phyloP scores from a whole-genome alignment of 805 yeast genomes.

The Nakazawaea pomicola region DNA sequence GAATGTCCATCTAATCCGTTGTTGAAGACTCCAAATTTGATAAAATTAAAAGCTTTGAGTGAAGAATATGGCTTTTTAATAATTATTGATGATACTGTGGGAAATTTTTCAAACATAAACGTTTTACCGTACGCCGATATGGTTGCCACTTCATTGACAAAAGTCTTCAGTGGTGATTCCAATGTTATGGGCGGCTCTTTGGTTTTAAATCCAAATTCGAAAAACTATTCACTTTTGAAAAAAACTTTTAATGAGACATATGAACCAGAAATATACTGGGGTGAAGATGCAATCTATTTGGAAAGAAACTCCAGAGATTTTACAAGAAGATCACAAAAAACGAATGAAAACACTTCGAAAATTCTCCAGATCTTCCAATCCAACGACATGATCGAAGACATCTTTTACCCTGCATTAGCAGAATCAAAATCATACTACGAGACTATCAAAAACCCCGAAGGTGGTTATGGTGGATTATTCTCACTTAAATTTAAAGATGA shows the following conservation, averaged over 20 bases:
- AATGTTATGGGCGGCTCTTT: conserved; percentile 94
- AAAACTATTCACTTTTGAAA: conserved; percentile 44
- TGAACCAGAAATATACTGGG: conserved; percentile 80
- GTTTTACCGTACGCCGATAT: conserved; percentile 82
- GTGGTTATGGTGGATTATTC: conserved; percentile 88
- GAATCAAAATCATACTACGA: conserved; percentile 65
- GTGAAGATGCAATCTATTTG: conserved; percentile 86
- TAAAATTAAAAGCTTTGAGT: conserved; percentile 58
- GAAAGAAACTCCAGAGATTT: conserved; percentile 94
- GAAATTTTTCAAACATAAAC: conserved; percentile 81
- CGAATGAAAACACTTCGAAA: conserved; percentile 51
- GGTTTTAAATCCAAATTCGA: conserved; percentile 66
- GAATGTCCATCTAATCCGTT: conserved; percentile 97
- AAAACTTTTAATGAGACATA: conserved; percentile 45
- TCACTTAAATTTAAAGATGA: conserved; percentile 67
- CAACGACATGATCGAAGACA: conserved; percentile 50
- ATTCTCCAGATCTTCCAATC: conserved; percentile 49
- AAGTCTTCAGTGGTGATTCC: conserved; percentile 90
- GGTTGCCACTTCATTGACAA: conserved; percentile 81
- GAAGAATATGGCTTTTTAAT: conserved; percentile 69
- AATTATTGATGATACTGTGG: conserved; percentile 91
- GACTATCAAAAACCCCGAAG: conserved; percentile 54
- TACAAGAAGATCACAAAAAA: conserved; percentile 50
- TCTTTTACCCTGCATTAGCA: conserved; percentile 66
- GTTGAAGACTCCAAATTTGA: conserved; percentile 76